phyloP scores from a whole-genome alignment of 306 rosid species.

The Senna tora region DNA sequence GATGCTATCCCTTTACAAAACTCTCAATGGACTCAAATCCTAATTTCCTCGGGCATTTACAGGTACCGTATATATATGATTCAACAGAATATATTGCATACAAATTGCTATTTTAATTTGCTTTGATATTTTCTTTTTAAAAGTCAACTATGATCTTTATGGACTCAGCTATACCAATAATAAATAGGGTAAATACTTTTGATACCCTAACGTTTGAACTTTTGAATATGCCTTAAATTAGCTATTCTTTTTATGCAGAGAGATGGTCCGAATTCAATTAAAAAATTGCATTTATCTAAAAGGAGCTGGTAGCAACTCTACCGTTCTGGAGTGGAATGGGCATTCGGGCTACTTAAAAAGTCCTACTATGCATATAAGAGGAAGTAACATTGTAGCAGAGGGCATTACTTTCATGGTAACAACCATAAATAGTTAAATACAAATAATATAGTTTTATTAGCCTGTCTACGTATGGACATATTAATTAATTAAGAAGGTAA shows the following conservation, averaged over 20 bases:
- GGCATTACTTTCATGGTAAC: slow-evolving; percentile 43
- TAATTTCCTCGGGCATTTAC: slow-evolving; percentile 39
- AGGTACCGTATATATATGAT: not conserved
- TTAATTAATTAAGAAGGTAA: too few relatives aligned
- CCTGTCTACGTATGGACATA: too few relatives aligned
- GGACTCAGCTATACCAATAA: too few relatives aligned
- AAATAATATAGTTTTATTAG: too few relatives aligned
- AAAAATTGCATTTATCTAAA: slow-evolving; percentile 47
- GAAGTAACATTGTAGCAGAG: slow-evolving; percentile 25
- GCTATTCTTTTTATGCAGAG: not conserved
- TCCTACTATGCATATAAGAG: slow-evolving; percentile 31
- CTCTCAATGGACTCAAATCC: slow-evolving; percentile 43
- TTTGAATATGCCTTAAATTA: too few relatives aligned
- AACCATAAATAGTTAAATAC: too few relatives aligned
- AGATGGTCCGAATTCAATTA: not conserved
- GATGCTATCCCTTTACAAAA: slow-evolving; percentile 27
- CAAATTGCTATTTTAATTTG: too few relatives aligned
- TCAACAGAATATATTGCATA: too few relatives aligned
- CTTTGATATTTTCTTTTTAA: too few relatives aligned
- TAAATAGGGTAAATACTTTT: too few relatives aligned
- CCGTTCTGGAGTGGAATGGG: slow-evolving; percentile 35
- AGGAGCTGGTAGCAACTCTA: slow-evolving; percentile 34
- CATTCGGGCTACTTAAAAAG: not conserved
- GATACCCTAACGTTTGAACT: too few relatives aligned
- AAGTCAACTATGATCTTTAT: too few relatives aligned